Evolutionary conservation across 805 yeast genomes (phyloP), one percentile per base, ranked within the genome.

Genomic region (Myxozyma neglecta): DNA sequence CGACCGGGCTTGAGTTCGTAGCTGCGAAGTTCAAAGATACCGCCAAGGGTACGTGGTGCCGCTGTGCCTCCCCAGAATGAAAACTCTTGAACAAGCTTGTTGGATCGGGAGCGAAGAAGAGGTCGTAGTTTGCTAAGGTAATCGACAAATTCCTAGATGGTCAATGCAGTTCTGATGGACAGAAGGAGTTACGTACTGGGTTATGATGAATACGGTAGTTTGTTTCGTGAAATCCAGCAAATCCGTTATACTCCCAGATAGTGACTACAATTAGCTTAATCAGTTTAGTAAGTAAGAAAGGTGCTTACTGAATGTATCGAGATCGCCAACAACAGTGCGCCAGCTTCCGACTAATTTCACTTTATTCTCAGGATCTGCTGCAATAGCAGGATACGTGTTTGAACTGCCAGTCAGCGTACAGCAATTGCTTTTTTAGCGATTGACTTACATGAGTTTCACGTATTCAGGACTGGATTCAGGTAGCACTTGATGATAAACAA

Each of bases 61-160:
- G 80, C 76, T 10, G 80, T 77, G 13, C 80, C 80, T 16, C 80
- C 80, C 80, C 80, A 77, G 69, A 77, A 77, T 56, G 72, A 69
- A 70, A 77, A 77, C 64, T 77, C 80, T 58, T 78, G 80, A 66
- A 76, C 71, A n/a, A 77, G 60, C 47, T 73, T 70, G 35, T 71
- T 68, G 47, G 67, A 69, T 34, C 81, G 73, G 14, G 75, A 68
- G 42, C 75, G 69, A 18, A 77, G 70, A 40, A 70, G 61, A 1
- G 71, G 69, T 18, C 79, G 72, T 54, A 77, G 69, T 36, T 63
- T 53, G 42, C 60, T 68, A 10, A 73, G 67, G 49, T 70, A 74
- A 24, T 70, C 68, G 24, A 72, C 60, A 63, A 73, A 75, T 52
- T 60, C 56, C 52, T 62, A 14, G 13, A 39, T 1, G 24, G 24